Evolutionary conservation across 2,329 filamentous ascomycete genomes (phyloP).

Genomic region (Penicillium rolfsii): DNA sequence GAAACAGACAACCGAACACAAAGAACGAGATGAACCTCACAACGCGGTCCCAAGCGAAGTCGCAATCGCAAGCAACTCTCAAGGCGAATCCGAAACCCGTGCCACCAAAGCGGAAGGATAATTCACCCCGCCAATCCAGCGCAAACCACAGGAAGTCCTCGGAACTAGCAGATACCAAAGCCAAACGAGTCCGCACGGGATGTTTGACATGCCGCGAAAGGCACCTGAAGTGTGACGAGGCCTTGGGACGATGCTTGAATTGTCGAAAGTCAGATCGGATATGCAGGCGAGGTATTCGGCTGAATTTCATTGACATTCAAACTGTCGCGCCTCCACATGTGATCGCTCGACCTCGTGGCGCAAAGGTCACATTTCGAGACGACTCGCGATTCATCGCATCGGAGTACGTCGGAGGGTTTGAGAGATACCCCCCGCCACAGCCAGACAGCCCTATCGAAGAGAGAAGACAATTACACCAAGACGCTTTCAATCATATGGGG

Average conservation of each 20-base stretch:
- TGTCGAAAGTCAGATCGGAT: constrained; percentile 84
- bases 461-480: constrained; percentile 22
- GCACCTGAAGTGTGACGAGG: constrained; percentile 90
- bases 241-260: constrained; percentile 68
- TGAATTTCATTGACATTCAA: constrained; percentile 90
- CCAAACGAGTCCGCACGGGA: constrained; percentile 85
- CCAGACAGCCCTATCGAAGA: constrained; percentile 39
- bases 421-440: constrained; percentile 67
- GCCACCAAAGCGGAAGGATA: constrained; percentile 25
- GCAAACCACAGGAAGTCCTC: constrained; percentile 31
- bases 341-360: constrained; percentile 65
- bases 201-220: constrained; percentile 88
- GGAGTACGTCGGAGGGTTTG: constrained; percentile 79
- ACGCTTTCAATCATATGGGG: constrained; percentile 37
- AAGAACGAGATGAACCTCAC: constrained; percentile 25
- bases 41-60: constrained; percentile 20
- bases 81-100: constrained; percentile 14
- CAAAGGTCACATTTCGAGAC: constrained; percentile 78
- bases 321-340: constrained; percentile 67
- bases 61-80: constrained; percentile 16
- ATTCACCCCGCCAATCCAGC: constrained; percentile 20
- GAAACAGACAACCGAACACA: background rate
- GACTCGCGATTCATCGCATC: constrained; percentile 89
- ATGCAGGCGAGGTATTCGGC: constrained; percentile 81
- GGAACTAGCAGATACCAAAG: constrained; percentile 55